Base-by-base conservation (phyloP, 768 basidiomycete genomes). In the Favolaschia claudopus region DNA sequence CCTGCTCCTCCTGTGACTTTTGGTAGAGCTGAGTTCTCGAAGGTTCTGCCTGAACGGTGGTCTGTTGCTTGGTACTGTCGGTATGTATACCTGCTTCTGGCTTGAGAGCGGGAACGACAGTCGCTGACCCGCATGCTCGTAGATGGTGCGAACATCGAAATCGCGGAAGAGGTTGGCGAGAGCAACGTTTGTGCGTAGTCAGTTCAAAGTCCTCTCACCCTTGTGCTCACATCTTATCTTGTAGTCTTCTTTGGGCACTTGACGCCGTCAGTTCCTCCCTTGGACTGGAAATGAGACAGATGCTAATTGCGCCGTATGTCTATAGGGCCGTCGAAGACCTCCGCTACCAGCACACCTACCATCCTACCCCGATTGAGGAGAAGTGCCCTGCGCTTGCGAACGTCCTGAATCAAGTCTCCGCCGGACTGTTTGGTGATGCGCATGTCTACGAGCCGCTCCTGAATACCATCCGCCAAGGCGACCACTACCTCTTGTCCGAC, bases 81-180 rank as follows among this genome's bases (percentile, higher is more conserved):
- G 82, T 83, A 49, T 25, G 83, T 74, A 14, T 2, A 7, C 9
- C 42, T 33, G 7, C 9, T 6, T 0, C 24, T 5, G 7, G 31
- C 43, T 31, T 37, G 7, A 56, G 24, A 14, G 28, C 31, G 29
- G 20, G 22, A 29, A 29, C 47, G 31, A 20, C 14, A 36, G 33
- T n/a, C n/a, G n/a, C 42, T 54, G 39, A 27, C 34, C 34, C 37
- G 8, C n/a, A 22, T 10, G 15, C 12, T 3, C 56, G 7, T 72
- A 77, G 94, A 99, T 75, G 96, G 96, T 52, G 96, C 96, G 19
- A 96, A 94, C 68, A 94, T 95, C 58, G 96, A 98, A 78, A 98
- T 99, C 64, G 95, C 93, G 5, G 94, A 98, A 69, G 95, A 97
- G 72, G 89, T 95, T 43, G 96, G 96, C 28, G 93, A 95, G 70